Conservation (phyloP, 2,329 filamentous ascomycete species). For the Aspergillus bombycis region DNA sequence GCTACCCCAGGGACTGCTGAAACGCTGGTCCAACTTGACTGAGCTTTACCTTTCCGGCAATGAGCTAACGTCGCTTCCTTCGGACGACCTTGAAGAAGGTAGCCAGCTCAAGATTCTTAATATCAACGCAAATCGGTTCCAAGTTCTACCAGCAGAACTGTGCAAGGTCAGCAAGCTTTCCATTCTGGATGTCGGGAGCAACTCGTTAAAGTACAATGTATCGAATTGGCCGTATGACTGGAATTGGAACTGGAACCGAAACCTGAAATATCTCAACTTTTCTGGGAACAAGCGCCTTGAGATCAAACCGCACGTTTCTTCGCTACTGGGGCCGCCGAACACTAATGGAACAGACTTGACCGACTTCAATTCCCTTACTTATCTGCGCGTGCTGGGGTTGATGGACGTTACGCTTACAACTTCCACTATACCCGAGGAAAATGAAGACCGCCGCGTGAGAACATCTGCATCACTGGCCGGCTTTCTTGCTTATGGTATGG, state of each 20-base stretch:
- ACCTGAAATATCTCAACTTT: conserved; percentile 90
- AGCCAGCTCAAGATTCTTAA: conserved; percentile 86
- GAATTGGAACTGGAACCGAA: conserved; percentile 99
- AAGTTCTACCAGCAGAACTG: conserved; percentile 91
- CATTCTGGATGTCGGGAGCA: conserved; percentile 92
- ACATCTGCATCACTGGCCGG: conserved; percentile 96
- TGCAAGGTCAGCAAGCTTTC: conserved; percentile 91
- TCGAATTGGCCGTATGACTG: conserved; percentile 99
- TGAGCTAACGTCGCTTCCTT: conserved; percentile 85
- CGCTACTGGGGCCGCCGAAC: conserved; percentile 51
- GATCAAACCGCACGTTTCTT: conserved; percentile 71
- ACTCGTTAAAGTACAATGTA: conserved; percentile 96
- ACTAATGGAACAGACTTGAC: conserved; percentile 72
- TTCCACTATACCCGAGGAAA: conserved; percentile 91
- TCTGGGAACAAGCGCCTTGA: conserved; percentile 96
- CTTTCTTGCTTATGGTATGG: conserved; percentile 93
- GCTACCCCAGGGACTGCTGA: conserved; percentile 84
- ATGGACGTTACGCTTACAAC: conserved; percentile 98
- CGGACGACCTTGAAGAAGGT: conserved; percentile 90
- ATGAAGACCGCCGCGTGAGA: conserved; percentile 88
- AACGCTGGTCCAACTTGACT: conserved; percentile 84
- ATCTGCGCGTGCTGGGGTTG: conserved; percentile 83
- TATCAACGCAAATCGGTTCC: conserved; percentile 97
- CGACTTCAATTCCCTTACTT: conserved; percentile 82
- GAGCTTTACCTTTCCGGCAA: conserved; percentile 96